Conservation (phyloP, 1,284 basidiomycete species). For the Ceratobasidium sp. region DNA sequence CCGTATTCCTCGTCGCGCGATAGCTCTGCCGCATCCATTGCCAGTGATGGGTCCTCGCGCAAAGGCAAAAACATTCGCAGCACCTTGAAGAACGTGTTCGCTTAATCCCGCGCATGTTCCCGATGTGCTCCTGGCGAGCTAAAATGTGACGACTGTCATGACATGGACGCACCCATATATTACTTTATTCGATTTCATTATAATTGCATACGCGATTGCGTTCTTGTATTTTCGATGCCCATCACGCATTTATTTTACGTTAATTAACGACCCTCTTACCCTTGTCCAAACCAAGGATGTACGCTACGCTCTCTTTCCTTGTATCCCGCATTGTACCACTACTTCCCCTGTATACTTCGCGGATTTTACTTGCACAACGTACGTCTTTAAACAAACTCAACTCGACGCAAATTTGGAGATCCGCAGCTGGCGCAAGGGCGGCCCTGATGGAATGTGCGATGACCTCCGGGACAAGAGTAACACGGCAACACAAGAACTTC, state of each 20-base stretch:
- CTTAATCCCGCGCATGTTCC: not conserved
- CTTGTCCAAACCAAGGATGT: too few species aligned
- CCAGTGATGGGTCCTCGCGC: slow-evolving; percentile 30
- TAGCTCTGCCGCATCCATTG: slow-evolving; percentile 33
- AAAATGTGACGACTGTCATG: slow-evolving; percentile 8
- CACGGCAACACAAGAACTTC: too few species aligned
- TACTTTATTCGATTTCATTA: slow-evolving; percentile 9
- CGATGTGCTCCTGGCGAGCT: not conserved
- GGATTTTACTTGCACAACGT: not conserved
- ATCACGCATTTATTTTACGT: too few species aligned
- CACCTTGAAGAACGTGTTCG: slow-evolving; percentile 36
- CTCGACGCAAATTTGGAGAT: not conserved
- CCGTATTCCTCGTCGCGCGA: slow-evolving; percentile 35
- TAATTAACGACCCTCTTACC: too few species aligned
- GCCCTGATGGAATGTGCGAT: too few species aligned
- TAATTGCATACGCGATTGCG: not conserved
- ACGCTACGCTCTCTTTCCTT: too few species aligned
- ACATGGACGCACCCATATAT: slow-evolving; percentile 1
- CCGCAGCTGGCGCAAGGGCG: too few species aligned
- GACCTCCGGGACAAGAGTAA: too few species aligned
- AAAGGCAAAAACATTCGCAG: slow-evolving; percentile 38
- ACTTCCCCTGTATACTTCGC: too few species aligned
- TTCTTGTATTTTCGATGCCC: too few species aligned
- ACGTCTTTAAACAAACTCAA: not conserved
- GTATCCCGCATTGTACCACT: too few species aligned